Evolutionary conservation across 768 basidiomycete genomes (phyloP).

Genomic region (Termitomyces sp.): DNA sequence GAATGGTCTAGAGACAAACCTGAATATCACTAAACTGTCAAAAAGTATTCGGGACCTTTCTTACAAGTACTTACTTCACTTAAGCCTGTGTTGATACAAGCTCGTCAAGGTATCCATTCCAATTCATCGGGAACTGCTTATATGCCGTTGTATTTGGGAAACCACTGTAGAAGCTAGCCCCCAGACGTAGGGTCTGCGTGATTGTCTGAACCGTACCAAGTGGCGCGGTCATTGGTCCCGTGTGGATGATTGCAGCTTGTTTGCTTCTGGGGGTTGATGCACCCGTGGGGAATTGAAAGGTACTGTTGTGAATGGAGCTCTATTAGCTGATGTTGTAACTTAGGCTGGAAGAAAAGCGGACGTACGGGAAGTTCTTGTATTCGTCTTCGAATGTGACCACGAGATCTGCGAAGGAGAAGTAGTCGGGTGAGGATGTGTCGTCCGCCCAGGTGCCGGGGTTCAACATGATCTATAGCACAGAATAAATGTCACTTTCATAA

Average conservation of each 20-base stretch:
- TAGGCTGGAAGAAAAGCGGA: background rate
- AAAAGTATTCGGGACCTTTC: background rate
- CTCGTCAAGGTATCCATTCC: slow-evolving; percentile 1
- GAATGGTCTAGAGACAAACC: background rate
- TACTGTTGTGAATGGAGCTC: background rate
- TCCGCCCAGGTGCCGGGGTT: background rate
- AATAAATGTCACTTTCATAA: background rate
- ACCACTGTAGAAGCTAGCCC: slow-evolving; percentile 27
- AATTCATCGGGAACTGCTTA: slow-evolving; percentile 8
- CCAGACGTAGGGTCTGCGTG: slow-evolving; percentile 18
- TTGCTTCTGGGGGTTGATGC: slow-evolving; percentile 17
- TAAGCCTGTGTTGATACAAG: slow-evolving; percentile 5
- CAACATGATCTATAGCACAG: background rate
- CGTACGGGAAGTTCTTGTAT: slow-evolving; percentile 24
- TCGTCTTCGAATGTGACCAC: slow-evolving; percentile 26
- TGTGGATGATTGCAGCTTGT: slow-evolving; percentile 29
- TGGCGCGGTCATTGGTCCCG: slow-evolving; percentile 22
- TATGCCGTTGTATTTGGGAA: slow-evolving; percentile 12
- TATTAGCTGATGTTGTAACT: background rate
- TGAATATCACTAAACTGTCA: background rate
- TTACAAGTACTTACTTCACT: background rate
- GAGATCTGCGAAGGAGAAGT: slow-evolving; percentile 13
- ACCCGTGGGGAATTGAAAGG: slow-evolving; percentile 12
- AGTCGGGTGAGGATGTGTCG: slow-evolving; percentile 7
- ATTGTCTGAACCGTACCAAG: slow-evolving; percentile 20